Conservation (phyloP, 495 filamentous ascomycete species). For the Articulospora tetracladia region DNA sequence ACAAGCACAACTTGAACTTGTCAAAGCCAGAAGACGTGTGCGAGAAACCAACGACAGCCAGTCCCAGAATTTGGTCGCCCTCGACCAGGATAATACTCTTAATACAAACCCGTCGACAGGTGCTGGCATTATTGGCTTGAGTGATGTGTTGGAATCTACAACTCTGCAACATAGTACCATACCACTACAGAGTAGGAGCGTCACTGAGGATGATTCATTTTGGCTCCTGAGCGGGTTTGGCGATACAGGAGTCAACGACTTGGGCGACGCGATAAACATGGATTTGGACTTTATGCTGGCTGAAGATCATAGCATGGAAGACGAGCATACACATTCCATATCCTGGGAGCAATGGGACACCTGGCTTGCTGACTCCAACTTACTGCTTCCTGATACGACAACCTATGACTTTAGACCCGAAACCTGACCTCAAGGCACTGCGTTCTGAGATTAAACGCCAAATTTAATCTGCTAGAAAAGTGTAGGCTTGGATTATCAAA, state of each 20-base stretch:
- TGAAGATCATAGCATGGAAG: conserved; percentile 17
- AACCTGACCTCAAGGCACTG: no score
- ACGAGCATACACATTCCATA: conserved; percentile 15
- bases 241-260: conserved; percentile 1
- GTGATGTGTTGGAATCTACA: conserved; percentile 6
- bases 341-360: conserved; percentile 33
- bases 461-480: no score
- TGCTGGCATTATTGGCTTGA: not conserved
- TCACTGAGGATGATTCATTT: conserved; percentile 22
- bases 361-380: conserved; percentile 21
- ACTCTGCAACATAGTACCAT: conserved; percentile 7
- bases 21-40: conserved; percentile 53
- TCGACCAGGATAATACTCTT: not conserved
- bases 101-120: not conserved
- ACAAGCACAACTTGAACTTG: conserved; percentile 52
- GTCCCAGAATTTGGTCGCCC: not conserved
- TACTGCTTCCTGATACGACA: no score
- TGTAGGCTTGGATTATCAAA: no score
- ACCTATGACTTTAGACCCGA: no score
- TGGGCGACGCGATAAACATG: conserved; percentile 21
- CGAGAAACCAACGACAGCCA: conserved; percentile 28
- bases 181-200: not conserved
- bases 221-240: conserved; percentile 22
- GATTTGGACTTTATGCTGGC: conserved; percentile 25
- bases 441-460: no score